A percentile compares a stretch with the other conserved stretches of the same genome.
Evolutionary conservation across 768 basidiomycete species (phyloP).

Genomic region (Phlebiopsis gigantea): DNA sequence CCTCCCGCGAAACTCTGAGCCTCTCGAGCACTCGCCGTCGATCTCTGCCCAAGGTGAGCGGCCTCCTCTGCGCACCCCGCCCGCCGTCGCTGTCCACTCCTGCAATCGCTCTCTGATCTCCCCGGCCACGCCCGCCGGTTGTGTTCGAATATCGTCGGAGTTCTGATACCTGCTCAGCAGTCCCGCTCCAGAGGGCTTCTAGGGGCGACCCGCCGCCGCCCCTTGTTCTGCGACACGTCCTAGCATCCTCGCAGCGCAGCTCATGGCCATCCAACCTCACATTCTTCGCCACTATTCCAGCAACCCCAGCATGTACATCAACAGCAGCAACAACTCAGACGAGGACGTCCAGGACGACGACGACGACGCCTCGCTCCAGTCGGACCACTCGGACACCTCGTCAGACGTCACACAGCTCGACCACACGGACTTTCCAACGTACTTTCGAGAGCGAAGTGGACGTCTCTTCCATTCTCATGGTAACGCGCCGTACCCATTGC

Average conservation of each 20-base stretch:
- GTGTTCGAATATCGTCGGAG: constrained; percentile 12
- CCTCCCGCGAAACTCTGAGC: constrained; percentile 1
- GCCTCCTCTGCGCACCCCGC: not conserved
- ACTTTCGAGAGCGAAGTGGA: constrained; percentile 53
- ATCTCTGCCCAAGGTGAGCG: not conserved
- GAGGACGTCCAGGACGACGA: constrained; percentile 4
- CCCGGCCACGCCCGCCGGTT: not conserved
- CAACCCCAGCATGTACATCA: constrained; percentile 20
- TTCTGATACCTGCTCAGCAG: constrained; percentile 16
- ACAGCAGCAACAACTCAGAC: constrained; percentile 5
- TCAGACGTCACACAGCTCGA: constrained; percentile 42
- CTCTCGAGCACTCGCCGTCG: not conserved
- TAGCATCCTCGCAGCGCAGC: not conserved
- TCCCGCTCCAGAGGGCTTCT: constrained; percentile 12
- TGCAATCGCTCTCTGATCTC: constrained; percentile 8
- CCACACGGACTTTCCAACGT: constrained; percentile 49
- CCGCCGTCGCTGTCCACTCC: not conserved
- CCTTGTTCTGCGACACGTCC: constrained; percentile 5
- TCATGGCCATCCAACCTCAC: constrained; percentile 8
- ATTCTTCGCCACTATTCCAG: not conserved
- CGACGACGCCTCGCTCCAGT: constrained; percentile 13
- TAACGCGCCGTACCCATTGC: constrained; percentile 63
- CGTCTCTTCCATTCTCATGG: constrained; percentile 67
- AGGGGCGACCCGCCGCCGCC: constrained; percentile 8
- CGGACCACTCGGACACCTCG: constrained; percentile 34